Base-by-base conservation (phyloP, 495 filamentous ascomycete species). In the Tuber aestivum region DNA sequence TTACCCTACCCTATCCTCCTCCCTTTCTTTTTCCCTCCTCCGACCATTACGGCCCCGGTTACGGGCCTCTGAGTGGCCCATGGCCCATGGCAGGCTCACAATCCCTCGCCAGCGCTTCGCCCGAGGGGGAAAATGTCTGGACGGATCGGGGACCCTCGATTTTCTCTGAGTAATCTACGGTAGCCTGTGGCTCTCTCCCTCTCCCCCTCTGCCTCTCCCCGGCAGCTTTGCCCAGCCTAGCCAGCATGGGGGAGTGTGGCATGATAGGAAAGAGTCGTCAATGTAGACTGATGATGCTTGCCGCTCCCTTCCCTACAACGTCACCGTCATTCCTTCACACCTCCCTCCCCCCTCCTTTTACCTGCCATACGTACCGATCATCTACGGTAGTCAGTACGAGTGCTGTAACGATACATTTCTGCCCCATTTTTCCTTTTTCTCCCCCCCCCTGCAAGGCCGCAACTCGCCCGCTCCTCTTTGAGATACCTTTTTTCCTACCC, bases 231-330 rank as follows among this genome's bases (percentile, higher is more conserved):
- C 48, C 48, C 48, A 50, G 48, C 48, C 48, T n/a, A n/a, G 48
- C 48, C 10, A 32, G 50, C 50, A 61, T 32, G 16, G 18, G 42
- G 14, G 18, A 8, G 6, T 12, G 41, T 42, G 27, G 50, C n/a
- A 45, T 3, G 44, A 21, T 50, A 61, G 50, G 50, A 27, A 61
- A 56, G 50, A 27, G n/a, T 61, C 50, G 50, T 61, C 1, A 32
- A 61, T 32, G 50, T 61, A 27, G 50, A 61, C 50, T 61, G 50
- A 61, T 61, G 50, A 61, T 61, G 50, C 50, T 61, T 61, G 50
- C n/a, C 9, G 50, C n/a, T n/a, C n/a, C n/a, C n/a, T 61, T 61
- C 50, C 48, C 48, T 56, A 56, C 48, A 61, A 61, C 50, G 50
- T 61, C 50, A 61, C 50, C 50, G 50, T 61, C 50, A 61, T 61